Evolutionary conservation across 306 rosid species (phyloP).

Genomic region (Urtica urens): DNA sequence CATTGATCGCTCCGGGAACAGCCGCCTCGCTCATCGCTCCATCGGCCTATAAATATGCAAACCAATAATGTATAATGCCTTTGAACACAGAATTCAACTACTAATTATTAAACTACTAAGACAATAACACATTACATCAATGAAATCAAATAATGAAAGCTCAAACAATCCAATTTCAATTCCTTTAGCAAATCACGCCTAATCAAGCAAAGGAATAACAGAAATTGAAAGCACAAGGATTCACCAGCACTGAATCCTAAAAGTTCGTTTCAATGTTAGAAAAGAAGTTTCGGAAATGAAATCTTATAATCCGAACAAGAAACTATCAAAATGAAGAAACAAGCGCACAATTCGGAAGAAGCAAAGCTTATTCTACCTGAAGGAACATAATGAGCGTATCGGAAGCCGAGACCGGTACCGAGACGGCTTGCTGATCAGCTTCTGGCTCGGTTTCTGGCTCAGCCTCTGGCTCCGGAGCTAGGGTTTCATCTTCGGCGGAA

Average conservation of each 20-base stretch:
- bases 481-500: constrained; percentile 42
- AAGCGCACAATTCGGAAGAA: neutral
- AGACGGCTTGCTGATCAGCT: constrained; percentile 48
- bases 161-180: too few species aligned
- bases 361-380: constrained; percentile 38
- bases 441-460: constrained; percentile 10
- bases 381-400: constrained; percentile 75
- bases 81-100: neutral
- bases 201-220: too few species aligned
- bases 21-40: constrained; percentile 59
- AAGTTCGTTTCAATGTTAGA: too few species aligned
- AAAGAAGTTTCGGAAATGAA: too few species aligned
- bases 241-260: too few species aligned
- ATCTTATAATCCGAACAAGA: too few species aligned
- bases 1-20: constrained; percentile 45
- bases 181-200: too few species aligned
- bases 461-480: constrained; percentile 24
- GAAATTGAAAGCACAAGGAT: too few species aligned
- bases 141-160: too few species aligned
- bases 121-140: too few species aligned
- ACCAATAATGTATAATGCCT: neutral
- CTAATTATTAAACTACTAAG: too few species aligned
- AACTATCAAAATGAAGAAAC: neutral
- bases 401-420: constrained; percentile 66
- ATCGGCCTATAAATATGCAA: constrained; percentile 52